A percentile compares a stretch with the other conserved stretches of the same genome.
phyloP scores from a whole-genome alignment of 2,329 filamentous ascomycete genomes.

The Penicillium psychrosexuale region DNA sequence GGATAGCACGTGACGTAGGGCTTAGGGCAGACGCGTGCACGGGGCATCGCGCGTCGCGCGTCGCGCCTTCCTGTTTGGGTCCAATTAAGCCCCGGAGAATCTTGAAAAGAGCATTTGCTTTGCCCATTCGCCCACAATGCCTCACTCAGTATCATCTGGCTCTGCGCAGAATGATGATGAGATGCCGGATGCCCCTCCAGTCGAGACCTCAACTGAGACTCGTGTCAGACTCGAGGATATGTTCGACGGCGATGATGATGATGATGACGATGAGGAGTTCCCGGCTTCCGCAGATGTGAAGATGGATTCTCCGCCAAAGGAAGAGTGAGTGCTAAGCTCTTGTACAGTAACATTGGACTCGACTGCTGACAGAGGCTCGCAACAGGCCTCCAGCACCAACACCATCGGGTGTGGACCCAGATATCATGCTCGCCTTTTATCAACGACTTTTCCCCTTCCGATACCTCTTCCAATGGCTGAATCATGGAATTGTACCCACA shows the following conservation, averaged over 20 bases:
- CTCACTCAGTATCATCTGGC: conserved; percentile 40
- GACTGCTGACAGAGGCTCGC: conserved; percentile 16
- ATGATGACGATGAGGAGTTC: conserved; percentile 52
- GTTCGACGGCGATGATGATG: conserved; percentile 55
- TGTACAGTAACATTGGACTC: conserved; percentile 1
- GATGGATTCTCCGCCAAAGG: conserved; percentile 38
- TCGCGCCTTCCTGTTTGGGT: conserved; percentile 25
- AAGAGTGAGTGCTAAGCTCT: conserved; percentile 32
- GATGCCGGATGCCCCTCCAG: conserved; percentile 42
- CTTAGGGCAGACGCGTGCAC: conserved; percentile 23
- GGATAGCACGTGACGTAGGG: conserved; percentile 19
- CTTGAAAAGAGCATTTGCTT: background rate
- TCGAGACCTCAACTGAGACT: conserved; percentile 17
- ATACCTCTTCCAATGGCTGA: conserved; percentile 95
- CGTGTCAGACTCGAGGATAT: conserved; percentile 55
- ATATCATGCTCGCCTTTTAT: conserved; percentile 90
- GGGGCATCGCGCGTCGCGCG: conserved; percentile 20
- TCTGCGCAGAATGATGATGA: conserved; percentile 41
- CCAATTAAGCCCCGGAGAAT: conserved; percentile 3
- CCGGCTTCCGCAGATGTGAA: conserved; percentile 50
- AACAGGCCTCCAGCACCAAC: conserved; percentile 36
- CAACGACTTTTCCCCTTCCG: conserved; percentile 93
- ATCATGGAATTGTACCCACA: conserved; percentile 81
- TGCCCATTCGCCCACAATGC: conserved; percentile 27
- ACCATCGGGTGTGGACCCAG: conserved; percentile 63